Conservation (phyloP, 2,329 filamentous ascomycete species). For the Monilinia polystroma region DNA sequence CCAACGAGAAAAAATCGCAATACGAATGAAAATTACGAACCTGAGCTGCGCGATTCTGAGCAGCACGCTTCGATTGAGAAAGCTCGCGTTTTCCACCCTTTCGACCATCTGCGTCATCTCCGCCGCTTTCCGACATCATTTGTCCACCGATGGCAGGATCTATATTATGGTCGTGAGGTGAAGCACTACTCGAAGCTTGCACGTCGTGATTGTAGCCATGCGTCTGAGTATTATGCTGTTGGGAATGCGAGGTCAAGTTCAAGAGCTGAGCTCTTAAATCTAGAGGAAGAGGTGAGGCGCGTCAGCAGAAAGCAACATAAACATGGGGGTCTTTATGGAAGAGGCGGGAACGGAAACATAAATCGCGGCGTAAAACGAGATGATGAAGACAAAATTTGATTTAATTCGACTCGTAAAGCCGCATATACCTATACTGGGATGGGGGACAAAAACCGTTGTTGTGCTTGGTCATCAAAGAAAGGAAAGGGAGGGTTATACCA, state of each 20-base stretch:
- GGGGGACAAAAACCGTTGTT: slow-evolving; percentile 15
- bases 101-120: slow-evolving; percentile 51
- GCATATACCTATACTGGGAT: slow-evolving; percentile 20
- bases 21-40: slow-evolving; percentile 53
- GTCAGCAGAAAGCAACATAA: slow-evolving; percentile 35
- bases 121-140: slow-evolving; percentile 38
- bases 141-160: slow-evolving; percentile 40
- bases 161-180: slow-evolving; percentile 41
- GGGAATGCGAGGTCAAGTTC: slow-evolving; percentile 33
- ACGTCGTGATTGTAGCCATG: slow-evolving; percentile 39
- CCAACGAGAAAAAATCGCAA: slow-evolving; percentile 18
- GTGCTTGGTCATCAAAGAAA: slow-evolving; percentile 14
- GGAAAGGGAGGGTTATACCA: slow-evolving; percentile 29
- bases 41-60: slow-evolving; percentile 77
- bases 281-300: slow-evolving; percentile 36
- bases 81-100: slow-evolving; percentile 84
- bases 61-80: slow-evolving; percentile 63
- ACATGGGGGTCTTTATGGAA: slow-evolving; percentile 16
- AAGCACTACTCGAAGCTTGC: slow-evolving; percentile 37
- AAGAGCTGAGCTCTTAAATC: slow-evolving; percentile 42
- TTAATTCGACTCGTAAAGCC: slow-evolving; percentile 25
- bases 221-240: slow-evolving; percentile 28
- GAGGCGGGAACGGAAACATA: background rate
- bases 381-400: slow-evolving; percentile 4
- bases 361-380: slow-evolving; percentile 5